Conservation (phyloP, 1,284 basidiomycete species). For the Pseudozyma hubeiensis region DNA sequence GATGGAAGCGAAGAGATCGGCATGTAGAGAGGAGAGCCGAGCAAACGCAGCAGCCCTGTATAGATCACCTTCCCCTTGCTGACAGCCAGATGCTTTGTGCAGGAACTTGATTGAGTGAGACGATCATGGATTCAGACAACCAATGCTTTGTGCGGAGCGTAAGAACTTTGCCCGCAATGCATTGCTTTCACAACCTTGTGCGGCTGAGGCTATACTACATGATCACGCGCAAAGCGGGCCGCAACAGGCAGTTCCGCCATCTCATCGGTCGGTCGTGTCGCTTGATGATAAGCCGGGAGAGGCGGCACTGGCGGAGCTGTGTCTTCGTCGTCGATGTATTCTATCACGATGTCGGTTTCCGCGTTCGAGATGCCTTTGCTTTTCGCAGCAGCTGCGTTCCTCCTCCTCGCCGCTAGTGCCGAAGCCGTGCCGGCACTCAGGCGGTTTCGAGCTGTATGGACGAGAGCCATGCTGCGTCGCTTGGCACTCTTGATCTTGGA, state of each 20-base stretch:
- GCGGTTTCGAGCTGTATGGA: slow-evolving; percentile 22
- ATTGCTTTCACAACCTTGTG: no score
- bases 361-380: slow-evolving; percentile 19
- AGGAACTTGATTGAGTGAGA: no score
- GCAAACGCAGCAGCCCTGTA: no score
- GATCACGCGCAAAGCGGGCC: slow-evolving; percentile 20
- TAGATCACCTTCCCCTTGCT: no score
- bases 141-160: no score
- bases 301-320: slow-evolving; percentile 35
- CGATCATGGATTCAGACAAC: no score
- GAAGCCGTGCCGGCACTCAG: slow-evolving; percentile 36
- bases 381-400: neutral
- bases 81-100: no score
- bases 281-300: slow-evolving; percentile 40
- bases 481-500: slow-evolving; percentile 24
- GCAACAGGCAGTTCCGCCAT: slow-evolving; percentile 19
- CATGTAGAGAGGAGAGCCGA: no score
- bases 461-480: slow-evolving; percentile 32
- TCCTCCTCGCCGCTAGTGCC: slow-evolving; percentile 27
- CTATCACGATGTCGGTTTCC: slow-evolving; percentile 11
- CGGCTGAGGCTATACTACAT: slow-evolving; percentile 15
- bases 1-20: no score
- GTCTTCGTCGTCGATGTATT: slow-evolving; percentile 25
- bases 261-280: slow-evolving; percentile 9
- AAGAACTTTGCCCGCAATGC: no score